phyloP scores from a whole-genome alignment of 148 eudicot genomes.

The Tetragonia tetragonoides region DNA sequence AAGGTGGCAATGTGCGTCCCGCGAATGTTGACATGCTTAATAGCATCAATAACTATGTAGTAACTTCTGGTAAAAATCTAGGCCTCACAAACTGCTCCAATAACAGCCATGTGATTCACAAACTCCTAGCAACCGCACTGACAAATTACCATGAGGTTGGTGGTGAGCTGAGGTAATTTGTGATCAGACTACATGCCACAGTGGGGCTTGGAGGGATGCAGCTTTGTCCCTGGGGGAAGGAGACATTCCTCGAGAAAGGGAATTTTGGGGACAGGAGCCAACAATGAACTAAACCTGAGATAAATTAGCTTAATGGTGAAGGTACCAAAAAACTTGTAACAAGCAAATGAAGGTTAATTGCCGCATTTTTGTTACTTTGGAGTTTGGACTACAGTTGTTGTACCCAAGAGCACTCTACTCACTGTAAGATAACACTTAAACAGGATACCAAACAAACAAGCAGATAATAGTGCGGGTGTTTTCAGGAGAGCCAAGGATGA shows the following conservation, averaged over 20 bases:
- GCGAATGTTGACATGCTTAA: no score
- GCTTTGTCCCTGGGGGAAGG: neutral
- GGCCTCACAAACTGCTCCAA: neutral
- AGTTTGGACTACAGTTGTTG: neutral
- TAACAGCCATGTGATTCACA: neutral
- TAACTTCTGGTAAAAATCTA: neutral
- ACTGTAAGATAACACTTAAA: neutral
- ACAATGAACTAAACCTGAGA: no score
- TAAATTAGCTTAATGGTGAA: no score
- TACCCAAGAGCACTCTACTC: neutral
- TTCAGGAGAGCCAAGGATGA: neutral
- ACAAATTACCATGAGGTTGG: no score
- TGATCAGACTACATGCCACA: neutral
- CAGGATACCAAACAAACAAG: neutral
- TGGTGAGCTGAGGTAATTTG: no score
- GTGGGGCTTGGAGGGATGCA: neutral
- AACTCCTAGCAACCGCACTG: neutral
- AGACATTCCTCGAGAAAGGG: no score
- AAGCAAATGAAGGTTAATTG: neutral
- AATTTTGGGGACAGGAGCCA: neutral
- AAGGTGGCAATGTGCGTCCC: neutral
- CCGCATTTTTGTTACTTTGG: neutral
- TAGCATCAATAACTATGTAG: neutral
- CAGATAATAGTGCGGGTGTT: neutral
- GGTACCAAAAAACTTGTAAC: no score